Base-by-base conservation (phyloP, 2,329 filamentous ascomycete genomes). In the Cadophora malorum region DNA sequence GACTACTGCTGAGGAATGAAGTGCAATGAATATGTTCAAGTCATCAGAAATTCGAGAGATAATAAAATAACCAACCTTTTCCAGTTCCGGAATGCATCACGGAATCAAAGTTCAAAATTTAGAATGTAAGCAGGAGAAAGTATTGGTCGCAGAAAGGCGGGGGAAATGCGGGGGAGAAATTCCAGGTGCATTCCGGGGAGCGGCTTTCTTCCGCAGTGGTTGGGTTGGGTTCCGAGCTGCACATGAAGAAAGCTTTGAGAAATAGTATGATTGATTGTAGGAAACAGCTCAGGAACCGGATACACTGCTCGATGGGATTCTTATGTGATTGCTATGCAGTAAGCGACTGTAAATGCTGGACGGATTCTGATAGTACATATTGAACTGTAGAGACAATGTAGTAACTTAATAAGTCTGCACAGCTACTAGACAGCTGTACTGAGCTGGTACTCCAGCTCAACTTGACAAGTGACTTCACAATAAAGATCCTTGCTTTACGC, bases 401-500 rank as follows among this genome's bases (percentile, higher is more conserved):
- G 19, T 1, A 2, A 19, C 41, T 16, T 14, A 19, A 45, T 14
- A 19, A 45, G 35, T 16, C 16, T 45, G 50, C 50, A 31, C 21
- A 28, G 41, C 41, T 19, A 28, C 21, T 8, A 31, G n/a, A 59
- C 55, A 38, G 10, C 38, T 45, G 21, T 47, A 47, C 25, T 45
- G 9, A 23, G 47, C 3, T 8, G 33, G 35, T 28, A 25, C 4
- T 31, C 21, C 49, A 31, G 14, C 25, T 49, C 23, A 14, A 28
- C 16, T 38, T 1, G 9, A 19, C n/a, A 9, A 25, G 25, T 8
- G n/a, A 8, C 9, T 16, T 65, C 25, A 65, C 38, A 25, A 59
- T n/a, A 65, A 28, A 16, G 16, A 33, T 35, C 65, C 65, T 59
- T 55, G 33, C 33, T 61, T 67, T 23, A 67, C 28, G 25, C 53